A percentile compares a stretch with the other conserved stretches of the same genome.
Evolutionary conservation across 2,329 filamentous ascomycete species (phyloP).

Genomic region (Phoma herbarum): DNA sequence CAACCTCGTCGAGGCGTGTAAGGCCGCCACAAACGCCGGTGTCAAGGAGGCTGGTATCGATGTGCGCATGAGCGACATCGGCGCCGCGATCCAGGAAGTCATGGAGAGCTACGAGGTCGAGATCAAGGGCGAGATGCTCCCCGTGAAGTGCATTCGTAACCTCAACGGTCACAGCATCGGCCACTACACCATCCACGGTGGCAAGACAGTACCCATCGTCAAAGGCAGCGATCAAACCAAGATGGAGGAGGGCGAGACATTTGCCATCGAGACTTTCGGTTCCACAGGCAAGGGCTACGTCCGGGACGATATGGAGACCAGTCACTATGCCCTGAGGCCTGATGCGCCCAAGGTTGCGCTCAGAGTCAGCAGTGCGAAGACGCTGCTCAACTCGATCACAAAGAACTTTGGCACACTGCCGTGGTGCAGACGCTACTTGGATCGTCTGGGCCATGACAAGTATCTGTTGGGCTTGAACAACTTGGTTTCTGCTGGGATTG

Average conservation of each 20-base stretch:
- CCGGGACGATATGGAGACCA: constrained; percentile 83
- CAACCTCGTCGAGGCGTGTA: constrained; percentile 71
- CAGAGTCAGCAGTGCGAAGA: constrained; percentile 82
- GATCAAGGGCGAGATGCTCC: constrained; percentile 78
- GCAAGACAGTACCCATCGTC: constrained; percentile 92
- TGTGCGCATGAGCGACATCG: constrained; percentile 85
- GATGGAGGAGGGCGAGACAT: constrained; percentile 97
- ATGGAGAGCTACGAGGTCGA: constrained; percentile 95
- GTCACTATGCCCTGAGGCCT: constrained; percentile 81
- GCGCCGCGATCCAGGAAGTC: constrained; percentile 82
- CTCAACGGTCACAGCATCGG: constrained; percentile 90
- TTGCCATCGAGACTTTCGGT: constrained; percentile 95
- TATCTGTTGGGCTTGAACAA: constrained; percentile 91
- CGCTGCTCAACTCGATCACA: constrained; percentile 85
- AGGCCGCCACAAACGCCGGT: constrained; percentile 76
- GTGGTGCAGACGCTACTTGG: constrained; percentile 89
- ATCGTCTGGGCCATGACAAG: constrained; percentile 92
- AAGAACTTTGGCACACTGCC: constrained; percentile 96
- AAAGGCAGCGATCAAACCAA: constrained; percentile 88
- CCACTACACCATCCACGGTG: constrained; percentile 89
- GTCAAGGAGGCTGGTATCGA: constrained; percentile 91
- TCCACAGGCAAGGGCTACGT: constrained; percentile 91
- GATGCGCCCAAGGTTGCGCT: constrained; percentile 80
- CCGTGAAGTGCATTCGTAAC: constrained; percentile 86
- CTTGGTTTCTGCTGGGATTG: constrained; percentile 81